Base-by-base conservation (phyloP, 1,284 basidiomycete species). In the Ustilago trichophora region DNA sequence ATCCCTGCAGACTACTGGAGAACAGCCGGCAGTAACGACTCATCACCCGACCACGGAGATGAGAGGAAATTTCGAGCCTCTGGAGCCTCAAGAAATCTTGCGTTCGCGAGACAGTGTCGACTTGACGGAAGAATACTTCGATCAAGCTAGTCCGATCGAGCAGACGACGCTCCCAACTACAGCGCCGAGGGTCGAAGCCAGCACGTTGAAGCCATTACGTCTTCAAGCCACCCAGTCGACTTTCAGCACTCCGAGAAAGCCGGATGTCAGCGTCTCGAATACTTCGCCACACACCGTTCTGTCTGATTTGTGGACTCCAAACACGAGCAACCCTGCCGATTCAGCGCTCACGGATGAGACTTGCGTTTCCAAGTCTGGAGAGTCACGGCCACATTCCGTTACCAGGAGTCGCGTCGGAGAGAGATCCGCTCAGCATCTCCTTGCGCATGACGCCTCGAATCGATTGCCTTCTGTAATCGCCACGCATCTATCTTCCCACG, bases 271-370 rank as follows among this genome's bases (percentile, higher is more conserved):
- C 29, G 44, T 38, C 16, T 29, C 44, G 1, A 29, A 50, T n/a
- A 48, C 48, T 11, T 52, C 60, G 9, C 53, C 53, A 1, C 22
- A 31, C 15, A 52, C 53, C 8, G 19, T 36, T 1, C 5, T 22
- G 12, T 56, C 53, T 29, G 53, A 56, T n/a, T 18, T 48, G 6
- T 63, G 53, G 60, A 56, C 60, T 16, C 60, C 45, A 2, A 21
- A 43, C 15, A 32, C 48, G 13, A 56, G 53, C 34, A 31, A 42
- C 24, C 44, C 45, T 38, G 34, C 60, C 11, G 13, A 16, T 9
- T 63, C 60, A 5, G 35, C 40, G 8, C 6, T 48, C n/a, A 56
- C 60, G 15, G 53, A 63, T 8, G 60, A 29, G 26, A 63, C 49
- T 3, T 31, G 40, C 16, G 21, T 53, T 12, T 38, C 38, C 11